Base-by-base conservation (phyloP, 2,329 filamentous ascomycete species). In the Trichoderma polysporum region DNA sequence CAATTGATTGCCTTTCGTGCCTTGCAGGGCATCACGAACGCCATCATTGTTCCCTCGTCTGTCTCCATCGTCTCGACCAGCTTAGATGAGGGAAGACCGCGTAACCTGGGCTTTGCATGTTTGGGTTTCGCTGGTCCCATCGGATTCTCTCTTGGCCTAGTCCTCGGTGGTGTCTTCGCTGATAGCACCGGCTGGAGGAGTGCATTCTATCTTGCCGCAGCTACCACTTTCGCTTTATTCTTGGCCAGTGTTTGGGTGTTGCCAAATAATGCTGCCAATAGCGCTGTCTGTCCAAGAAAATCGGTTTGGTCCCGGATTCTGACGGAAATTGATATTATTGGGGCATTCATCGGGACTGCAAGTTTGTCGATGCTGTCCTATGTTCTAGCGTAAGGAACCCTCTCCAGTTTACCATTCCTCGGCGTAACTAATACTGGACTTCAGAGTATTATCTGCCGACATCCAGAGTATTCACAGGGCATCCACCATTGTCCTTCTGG, bases 321-420 rank as follows among this genome's bases (percentile, higher is more conserved):
- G 10, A 70, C 58, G 39, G 76, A 71, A 0, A 82, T 88, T 52
- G 86, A 87, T 68, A 87, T 85, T 84, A 69, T 84, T 25, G 85
- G 85, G 0, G 82, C 83, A 0, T 25, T 79, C 0, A 77, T 87
- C 3, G 81, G 80, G 1, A 82, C 80, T 39, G 73, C 77, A 0
- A 81, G 78, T 19, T 75, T 87, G 68, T 82, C 80, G 0, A 73
- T 85, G 61, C 73, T 86, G 2, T 84, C 80, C 2, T 87, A 87
- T 70, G 77, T 84, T n/a, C 76, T 86, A n/a, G 83, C 83, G 82
- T 84, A 71, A 76, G 82, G 17, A 52, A 2, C 79, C 37, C 3
- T 59, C 27, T 4, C 29, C 31, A n/a, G 35, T 29, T 25, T 31
- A 41, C 15, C 4, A 53, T 19, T 22, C 8, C 41, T 33, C 4